These are phyloP conservation scores for Stagonosporopsis rhizophila DNA, from an alignment of 2,329 filamentous ascomycete genomes.

Conservation along the genomic window DNA sequence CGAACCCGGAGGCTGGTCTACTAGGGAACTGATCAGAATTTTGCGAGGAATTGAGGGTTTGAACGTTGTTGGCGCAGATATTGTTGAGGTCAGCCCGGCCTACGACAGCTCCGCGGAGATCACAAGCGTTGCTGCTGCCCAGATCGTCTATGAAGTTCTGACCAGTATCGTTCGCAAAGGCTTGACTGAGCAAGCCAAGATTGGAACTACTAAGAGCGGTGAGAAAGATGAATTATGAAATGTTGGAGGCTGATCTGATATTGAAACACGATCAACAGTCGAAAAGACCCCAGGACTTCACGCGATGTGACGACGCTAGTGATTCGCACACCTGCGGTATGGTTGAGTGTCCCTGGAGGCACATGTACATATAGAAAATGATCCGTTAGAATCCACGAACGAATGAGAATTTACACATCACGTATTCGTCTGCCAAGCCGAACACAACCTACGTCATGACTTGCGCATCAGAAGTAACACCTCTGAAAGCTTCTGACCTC, in stretches of 20 bases:
- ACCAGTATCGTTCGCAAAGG: constrained; percentile 74
- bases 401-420: neutral
- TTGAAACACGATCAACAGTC: neutral
- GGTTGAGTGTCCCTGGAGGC: neutral
- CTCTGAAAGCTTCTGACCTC: neutral
- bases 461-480: constrained; percentile 1
- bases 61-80: constrained; percentile 87
- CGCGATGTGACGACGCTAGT: neutral
- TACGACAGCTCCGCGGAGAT: constrained; percentile 83
- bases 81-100: constrained; percentile 86
- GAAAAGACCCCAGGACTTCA: neutral
- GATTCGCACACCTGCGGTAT: neutral
- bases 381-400: neutral
- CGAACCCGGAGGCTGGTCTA: constrained; percentile 91
- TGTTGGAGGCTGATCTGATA: neutral
- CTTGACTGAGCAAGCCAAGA: constrained; percentile 50
- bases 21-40: constrained; percentile 83
- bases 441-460: constrained; percentile 31
- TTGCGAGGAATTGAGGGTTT: constrained; percentile 80
- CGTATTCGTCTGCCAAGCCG: constrained; percentile 16
- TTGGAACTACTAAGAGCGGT: constrained; percentile 19
- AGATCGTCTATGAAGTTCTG: constrained; percentile 85
- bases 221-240: constrained; percentile 39
- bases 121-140: constrained; percentile 82
- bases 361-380: neutral